phyloP scores from a whole-genome alignment of 352 stramenopile genomes.

The Poterioochromonas sp. region DNA sequence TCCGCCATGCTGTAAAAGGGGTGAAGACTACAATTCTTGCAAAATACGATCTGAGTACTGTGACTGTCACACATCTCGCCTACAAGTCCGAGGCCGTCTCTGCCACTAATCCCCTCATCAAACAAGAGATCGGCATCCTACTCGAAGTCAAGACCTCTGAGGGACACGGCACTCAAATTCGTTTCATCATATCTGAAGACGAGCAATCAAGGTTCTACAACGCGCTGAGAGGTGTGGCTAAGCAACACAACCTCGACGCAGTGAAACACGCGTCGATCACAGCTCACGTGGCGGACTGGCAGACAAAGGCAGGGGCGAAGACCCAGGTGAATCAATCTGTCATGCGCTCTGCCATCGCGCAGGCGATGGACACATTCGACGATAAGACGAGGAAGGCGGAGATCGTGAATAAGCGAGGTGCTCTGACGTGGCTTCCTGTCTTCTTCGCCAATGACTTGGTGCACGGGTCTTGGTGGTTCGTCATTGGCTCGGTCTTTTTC shows the following conservation, averaged over 20 bases:
- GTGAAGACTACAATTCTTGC: background rate
- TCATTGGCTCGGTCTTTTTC: background rate
- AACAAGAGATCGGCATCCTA: background rate
- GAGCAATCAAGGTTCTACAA: background rate
- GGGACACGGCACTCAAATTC: background rate
- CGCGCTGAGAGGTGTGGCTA: background rate
- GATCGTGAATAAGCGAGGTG: background rate
- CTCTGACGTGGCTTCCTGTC: background rate
- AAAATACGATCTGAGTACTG: background rate
- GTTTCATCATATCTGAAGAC: background rate
- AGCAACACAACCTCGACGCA: background rate
- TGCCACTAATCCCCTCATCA: background rate
- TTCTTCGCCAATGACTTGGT: background rate
- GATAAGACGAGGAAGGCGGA: background rate
- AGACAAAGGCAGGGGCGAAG: background rate
- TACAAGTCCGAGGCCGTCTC: background rate
- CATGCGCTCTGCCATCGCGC: background rate
- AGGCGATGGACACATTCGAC: background rate
- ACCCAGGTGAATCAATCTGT: background rate
- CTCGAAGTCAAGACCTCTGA: background rate
- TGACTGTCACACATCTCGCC: background rate
- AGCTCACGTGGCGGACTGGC: background rate
- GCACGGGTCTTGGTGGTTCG: slow-evolving; percentile 25
- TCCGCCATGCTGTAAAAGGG: background rate
- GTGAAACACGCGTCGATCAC: background rate